These are phyloP conservation scores for Aquilaria malaccensis DNA, from an alignment of 345 rosid genomes.

Conservation along the genomic window DNA sequence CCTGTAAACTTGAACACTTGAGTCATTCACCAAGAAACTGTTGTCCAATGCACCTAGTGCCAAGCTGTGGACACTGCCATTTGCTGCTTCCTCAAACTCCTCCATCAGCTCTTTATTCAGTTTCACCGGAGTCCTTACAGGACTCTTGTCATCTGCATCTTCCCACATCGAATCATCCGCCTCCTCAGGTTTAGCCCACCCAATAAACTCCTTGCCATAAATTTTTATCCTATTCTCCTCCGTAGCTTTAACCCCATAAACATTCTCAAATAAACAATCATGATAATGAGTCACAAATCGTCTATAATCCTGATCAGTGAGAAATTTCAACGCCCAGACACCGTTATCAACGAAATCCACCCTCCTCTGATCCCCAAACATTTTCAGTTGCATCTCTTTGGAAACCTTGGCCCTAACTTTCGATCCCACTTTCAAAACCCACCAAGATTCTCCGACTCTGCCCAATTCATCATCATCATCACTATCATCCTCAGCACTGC, in stretches of 20 bases:
- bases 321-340: conserved; percentile 91
- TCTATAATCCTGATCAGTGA: conserved; percentile 55
- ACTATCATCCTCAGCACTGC: conserved; percentile 27
- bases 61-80: conserved; percentile 91
- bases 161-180: conserved; percentile 98
- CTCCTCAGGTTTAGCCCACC: conserved; percentile 80
- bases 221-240: conserved; percentile 69
- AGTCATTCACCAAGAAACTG: conserved; percentile 82
- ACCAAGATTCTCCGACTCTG: conserved; percentile 10
- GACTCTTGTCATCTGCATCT: conserved; percentile 47
- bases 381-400: conserved; percentile 69
- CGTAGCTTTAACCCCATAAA: conserved; percentile 48
- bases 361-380: conserved; percentile 77
- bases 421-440: conserved; percentile 66
- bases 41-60: conserved; percentile 83
- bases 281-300: conserved; percentile 59
- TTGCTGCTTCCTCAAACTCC: conserved; percentile 85
- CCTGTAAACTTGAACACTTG: conserved; percentile 79
- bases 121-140: conserved; percentile 25
- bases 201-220: conserved; percentile 83
- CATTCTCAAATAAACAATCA: conserved; percentile 80
- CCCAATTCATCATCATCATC: conserved; percentile 33
- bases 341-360: conserved; percentile 69
- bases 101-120: conserved; percentile 42
- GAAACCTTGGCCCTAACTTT: conserved; percentile 72